Base-by-base conservation (phyloP, 2,329 filamentous ascomycete genomes). In the Hirsutella minnesotensis region DNA sequence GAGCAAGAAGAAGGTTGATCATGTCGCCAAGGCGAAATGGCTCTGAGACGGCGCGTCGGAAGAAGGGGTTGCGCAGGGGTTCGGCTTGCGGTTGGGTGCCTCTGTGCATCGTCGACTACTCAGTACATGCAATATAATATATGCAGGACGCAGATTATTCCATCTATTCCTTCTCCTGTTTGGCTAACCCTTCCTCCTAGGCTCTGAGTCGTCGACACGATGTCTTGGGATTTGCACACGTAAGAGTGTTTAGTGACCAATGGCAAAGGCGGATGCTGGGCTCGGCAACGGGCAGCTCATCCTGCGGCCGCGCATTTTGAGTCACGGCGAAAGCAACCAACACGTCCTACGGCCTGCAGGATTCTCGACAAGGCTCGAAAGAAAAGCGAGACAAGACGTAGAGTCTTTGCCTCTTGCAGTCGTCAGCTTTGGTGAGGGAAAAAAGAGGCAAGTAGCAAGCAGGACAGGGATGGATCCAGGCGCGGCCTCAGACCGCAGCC, bases 1-100 rank as follows among this genome's bases (percentile, higher is more conserved):
- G 47, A 96, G 83, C 56, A 85, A 83, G 64, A 95, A 89, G 70
- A 95, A 94, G 70, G 78, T 81, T 20, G 92, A 96, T 59, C 90
- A 96, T 63, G 68, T 96, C 51, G 81, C 86, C 33, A 96, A 95
- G 68, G 71, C 88, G 79, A 88, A 84, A 59, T 92, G 90, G 53
- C 66, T 92, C 47, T 77, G 47, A 60, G 46, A 18, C 24, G 31
- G 39, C 3, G 33, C 8, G 33, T 3, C 16, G 27, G n/a, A 18
- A 24, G 13, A 4, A 30, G 29, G 9, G 5, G 39, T 16, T 8
- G 21, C 4, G 19, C 18, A 22, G 22, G 33, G 31, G 30, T 16
- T 20, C 10, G 40, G 34, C 7, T 10, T n/a, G 37, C 15, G n/a
- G 3, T 18, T 12, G 24, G 24, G 24, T 7, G 24, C 24, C 24